Percentiles rank a stretch among this genome's conserved stretches.
Conservation (phyloP, 768 basidiomycete genomes). For the Pleurotus cornucopiae region DNA sequence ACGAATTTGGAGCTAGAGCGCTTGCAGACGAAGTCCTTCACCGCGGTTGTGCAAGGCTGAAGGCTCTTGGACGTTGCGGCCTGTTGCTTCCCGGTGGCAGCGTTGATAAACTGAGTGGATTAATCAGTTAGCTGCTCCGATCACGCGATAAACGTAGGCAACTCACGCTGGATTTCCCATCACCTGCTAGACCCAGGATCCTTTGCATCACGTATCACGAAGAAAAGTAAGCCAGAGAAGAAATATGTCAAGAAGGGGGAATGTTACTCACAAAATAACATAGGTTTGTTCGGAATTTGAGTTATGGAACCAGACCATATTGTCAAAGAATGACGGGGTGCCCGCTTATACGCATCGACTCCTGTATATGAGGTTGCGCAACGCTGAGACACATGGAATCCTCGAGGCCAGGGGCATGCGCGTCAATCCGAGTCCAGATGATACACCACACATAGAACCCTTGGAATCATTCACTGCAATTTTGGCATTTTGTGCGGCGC, state of each 20-base stretch:
- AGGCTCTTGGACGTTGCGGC: neutral
- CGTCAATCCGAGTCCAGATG: too few species aligned
- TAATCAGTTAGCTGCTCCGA: neutral
- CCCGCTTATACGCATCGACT: too few species aligned
- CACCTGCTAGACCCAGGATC: neutral
- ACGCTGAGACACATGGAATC: too few species aligned
- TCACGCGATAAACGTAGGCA: neutral
- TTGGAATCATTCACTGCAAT: too few species aligned
- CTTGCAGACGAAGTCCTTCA: neutral
- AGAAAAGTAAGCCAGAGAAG: neutral
- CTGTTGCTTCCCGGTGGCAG: neutral
- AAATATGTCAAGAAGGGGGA: neutral
- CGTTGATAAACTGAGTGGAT: constrained; percentile 1
- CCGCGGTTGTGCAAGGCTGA: neutral
- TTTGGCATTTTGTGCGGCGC: too few species aligned
- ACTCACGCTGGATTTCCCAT: neutral
- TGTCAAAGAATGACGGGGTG: too few species aligned
- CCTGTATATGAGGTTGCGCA: too few species aligned
- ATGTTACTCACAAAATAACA: too few species aligned
- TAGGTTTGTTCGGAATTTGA: too few species aligned
- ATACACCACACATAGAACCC: too few species aligned
- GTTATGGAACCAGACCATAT: too few species aligned
- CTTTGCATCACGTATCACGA: neutral
- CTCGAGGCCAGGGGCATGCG: too few species aligned
- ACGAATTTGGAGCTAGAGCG: neutral